Evolutionary conservation across 306 rosid species (phyloP), one percentile per base, ranked within the genome.

Genomic region (Myrica gale): DNA sequence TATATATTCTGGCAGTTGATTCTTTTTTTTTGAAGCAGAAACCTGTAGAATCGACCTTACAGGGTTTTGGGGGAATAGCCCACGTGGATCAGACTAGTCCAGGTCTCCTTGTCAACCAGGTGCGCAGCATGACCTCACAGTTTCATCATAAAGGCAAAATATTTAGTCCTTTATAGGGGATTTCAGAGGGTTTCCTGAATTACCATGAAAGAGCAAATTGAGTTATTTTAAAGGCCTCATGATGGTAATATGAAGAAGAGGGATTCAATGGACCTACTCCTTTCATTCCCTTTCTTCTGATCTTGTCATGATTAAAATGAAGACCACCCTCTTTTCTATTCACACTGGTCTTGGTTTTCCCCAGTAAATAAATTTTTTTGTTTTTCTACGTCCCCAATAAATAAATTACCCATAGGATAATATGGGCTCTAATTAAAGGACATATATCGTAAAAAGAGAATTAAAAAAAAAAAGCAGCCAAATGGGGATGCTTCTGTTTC

Each of bases 61-160:
- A 47, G 20, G 61, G 48, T 19, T 9, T 26, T 46, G 48, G 21
- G 69, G 39, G 60, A 73, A 46, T 54, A 47, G 41, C 74, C 51
- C 45, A 10, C 74, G 56, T 63, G 65, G 73, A 19, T 72, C 58
- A 79, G 52, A 73, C 82, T 20, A 26, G 12, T 48, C 16, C 15
- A 56, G 76, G 70, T 68, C 50, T n/a, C 21, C 70, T 41, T 65
- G 15, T 4, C 32, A 7, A 78, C 73, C 51, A 51, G 78, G 61
- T 71, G 84, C 84, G 76, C 43, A 87, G 87, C 87, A 75, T 88
- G 93, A 90, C 85, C 80, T 84, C 84, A 87, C 52, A 41, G 77
- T 79, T 77, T 76, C 89, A 60, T 87, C 87, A 88, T 79, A 17
- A 50, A 78, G n/a, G 9, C 9, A 15, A 3, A n/a, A 9, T 45